Percentiles rank a stretch among this genome's conserved stretches.
These are phyloP conservation scores for Suillus plorans DNA, from an alignment of 768 basidiomycete genomes.

Conservation along the genomic window DNA sequence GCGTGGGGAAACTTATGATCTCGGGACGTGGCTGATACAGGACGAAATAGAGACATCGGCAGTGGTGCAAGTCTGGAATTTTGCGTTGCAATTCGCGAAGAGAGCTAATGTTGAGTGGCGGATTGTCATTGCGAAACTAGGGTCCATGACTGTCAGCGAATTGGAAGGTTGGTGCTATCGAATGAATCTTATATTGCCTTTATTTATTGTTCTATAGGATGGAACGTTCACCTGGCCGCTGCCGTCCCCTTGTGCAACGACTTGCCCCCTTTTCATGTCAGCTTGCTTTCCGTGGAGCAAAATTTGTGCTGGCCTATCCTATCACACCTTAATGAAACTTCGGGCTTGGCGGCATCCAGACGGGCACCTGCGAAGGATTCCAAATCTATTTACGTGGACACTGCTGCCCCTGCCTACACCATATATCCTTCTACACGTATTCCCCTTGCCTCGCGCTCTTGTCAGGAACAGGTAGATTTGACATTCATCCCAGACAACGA, in stretches of 20 bases:
- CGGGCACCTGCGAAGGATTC: conserved; percentile 32
- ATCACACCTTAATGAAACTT: conserved; percentile 22
- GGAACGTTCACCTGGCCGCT: conserved; percentile 54
- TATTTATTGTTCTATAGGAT: conserved; percentile 46
- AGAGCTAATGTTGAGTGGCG: conserved; percentile 80
- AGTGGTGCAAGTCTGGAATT: conserved; percentile 68
- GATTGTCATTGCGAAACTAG: conserved; percentile 69
- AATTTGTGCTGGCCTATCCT: conserved; percentile 62
- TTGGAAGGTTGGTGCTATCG: conserved; percentile 54
- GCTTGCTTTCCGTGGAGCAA: conserved; percentile 58
- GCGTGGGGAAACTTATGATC: conserved; percentile 71
- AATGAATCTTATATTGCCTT: conserved; percentile 5
- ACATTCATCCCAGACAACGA: conserved; percentile 36
- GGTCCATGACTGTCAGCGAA: conserved; percentile 57
- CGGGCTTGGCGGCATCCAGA: conserved; percentile 26
- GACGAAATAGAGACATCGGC: conserved; percentile 46
- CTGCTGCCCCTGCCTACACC: conserved; percentile 47
- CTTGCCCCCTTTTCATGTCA: conserved; percentile 57
- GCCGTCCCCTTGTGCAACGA: conserved; percentile 38
- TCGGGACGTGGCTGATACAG: conserved; percentile 66
- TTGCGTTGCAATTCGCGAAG: conserved; percentile 59
- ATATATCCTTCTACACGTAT: conserved; percentile 43
- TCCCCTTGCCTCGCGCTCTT: conserved; percentile 41
- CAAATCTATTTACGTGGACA: conserved; percentile 34
- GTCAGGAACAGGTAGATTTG: conserved; percentile 22